Evolutionary conservation across 2,329 filamentous ascomycete genomes (phyloP).

Genomic region (Exserohilum rostratum): DNA sequence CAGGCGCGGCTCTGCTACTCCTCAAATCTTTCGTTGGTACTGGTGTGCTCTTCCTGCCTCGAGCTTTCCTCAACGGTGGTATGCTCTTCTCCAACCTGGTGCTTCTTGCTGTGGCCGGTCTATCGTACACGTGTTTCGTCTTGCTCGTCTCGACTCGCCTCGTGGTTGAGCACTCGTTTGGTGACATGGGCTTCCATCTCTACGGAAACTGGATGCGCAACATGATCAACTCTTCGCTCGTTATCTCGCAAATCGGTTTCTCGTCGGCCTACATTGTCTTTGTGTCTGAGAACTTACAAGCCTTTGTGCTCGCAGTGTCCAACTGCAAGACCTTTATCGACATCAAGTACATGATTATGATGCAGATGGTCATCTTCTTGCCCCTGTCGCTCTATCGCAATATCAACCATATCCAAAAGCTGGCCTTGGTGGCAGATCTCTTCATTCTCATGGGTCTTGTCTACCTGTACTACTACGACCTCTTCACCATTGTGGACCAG

Average conservation of each 20-base stretch:
- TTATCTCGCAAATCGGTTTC: conserved; percentile 94
- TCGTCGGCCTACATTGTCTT: conserved; percentile 97
- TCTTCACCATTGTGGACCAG: conserved; percentile 77
- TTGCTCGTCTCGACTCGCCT: conserved; percentile 86
- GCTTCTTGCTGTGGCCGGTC: conserved; percentile 78
- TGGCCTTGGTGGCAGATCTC: conserved; percentile 88
- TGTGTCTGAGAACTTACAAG: conserved; percentile 92
- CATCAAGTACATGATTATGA: conserved; percentile 86
- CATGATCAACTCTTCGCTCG: conserved; percentile 87
- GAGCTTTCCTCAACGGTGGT: conserved; percentile 92
- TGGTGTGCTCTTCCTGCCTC: conserved; percentile 88
- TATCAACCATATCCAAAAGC: conserved; percentile 96
- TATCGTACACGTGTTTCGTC: conserved; percentile 98
- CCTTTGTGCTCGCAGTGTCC: conserved; percentile 89
- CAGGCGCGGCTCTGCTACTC: conserved; percentile 80
- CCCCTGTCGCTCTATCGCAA: conserved; percentile 93
- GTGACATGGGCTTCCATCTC: conserved; percentile 90
- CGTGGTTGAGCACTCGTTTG: conserved; percentile 90
- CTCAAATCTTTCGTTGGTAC: conserved; percentile 98
- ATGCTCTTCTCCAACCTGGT: conserved; percentile 97
- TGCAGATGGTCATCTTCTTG: conserved; percentile 95
- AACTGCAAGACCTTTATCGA: conserved; percentile 84
- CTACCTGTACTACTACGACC: conserved; percentile 95
- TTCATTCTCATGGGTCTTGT: conserved; percentile 93
- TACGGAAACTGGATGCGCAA: conserved; percentile 90